Evolutionary conservation across 108 stramenopile species (phyloP).

Genomic region (Epithemia pelagica): DNA sequence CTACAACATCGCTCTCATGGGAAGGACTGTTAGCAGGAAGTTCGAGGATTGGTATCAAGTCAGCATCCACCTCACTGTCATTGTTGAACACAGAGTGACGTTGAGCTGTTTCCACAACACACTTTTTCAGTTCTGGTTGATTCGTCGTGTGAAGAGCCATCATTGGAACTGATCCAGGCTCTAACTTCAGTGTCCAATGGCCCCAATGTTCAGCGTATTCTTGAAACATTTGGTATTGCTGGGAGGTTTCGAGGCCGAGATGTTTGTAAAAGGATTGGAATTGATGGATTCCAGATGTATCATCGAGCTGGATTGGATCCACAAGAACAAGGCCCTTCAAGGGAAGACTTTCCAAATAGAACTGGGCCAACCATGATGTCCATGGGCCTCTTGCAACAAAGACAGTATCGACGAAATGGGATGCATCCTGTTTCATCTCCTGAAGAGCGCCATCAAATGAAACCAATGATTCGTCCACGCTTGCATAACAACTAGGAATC

Average conservation of each 20-base stretch:
- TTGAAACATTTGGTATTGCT: neutral
- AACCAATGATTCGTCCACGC: neutral
- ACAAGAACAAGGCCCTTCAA: slow-evolving; percentile 46
- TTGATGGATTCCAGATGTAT: neutral
- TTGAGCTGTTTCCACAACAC: neutral
- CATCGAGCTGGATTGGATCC: slow-evolving; percentile 36
- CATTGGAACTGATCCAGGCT: slow-evolving; percentile 54
- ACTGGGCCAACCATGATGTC: slow-evolving; percentile 27
- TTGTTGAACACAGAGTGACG: neutral
- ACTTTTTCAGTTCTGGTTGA: neutral
- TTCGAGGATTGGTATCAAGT: neutral
- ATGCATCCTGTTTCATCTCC: slow-evolving; percentile 16
- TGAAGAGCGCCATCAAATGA: neutral
- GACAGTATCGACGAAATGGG: slow-evolving; percentile 15
- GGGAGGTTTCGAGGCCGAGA: neutral
- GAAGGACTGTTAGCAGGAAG: neutral
- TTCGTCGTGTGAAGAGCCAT: slow-evolving; percentile 22
- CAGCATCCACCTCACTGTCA: neutral
- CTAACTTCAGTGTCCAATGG: slow-evolving; percentile 25
- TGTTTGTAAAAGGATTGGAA: slow-evolving; percentile 2
- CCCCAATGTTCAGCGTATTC: slow-evolving; percentile 9
- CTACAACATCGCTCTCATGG: neutral
- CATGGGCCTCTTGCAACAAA: slow-evolving; percentile 38
- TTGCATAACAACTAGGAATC: neutral
- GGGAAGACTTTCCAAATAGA: slow-evolving; percentile 44